These are phyloP conservation scores for Globisporangium mamillatum DNA, from an alignment of 352 stramenopile genomes.

Conservation along the genomic window DNA sequence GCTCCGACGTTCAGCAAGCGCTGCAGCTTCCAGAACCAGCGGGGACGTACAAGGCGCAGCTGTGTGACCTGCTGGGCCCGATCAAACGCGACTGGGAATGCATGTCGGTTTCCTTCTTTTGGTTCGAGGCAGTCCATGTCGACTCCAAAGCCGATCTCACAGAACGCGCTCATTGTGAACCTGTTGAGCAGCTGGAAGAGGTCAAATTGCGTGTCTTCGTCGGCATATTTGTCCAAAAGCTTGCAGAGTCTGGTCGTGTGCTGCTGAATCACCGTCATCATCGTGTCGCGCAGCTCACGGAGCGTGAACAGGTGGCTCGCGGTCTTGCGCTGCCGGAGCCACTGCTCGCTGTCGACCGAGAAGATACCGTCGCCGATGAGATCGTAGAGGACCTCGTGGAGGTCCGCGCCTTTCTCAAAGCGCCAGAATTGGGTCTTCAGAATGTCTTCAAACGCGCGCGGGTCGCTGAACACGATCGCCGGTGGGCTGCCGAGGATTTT, in stretches of 20 bases:
- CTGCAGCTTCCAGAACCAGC: slow-evolving; percentile 41
- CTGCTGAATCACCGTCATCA: slow-evolving; percentile 18
- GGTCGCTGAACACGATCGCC: slow-evolving; percentile 1
- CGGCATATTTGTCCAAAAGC: slow-evolving; percentile 6
- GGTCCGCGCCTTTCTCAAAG: slow-evolving; percentile 8
- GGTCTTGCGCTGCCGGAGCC: slow-evolving; percentile 23
- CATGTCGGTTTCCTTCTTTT: slow-evolving; percentile 3
- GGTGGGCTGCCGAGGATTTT: background rate
- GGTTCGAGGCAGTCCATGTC: slow-evolving; percentile 14
- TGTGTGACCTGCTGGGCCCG: slow-evolving; percentile 25
- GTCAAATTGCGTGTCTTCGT: background rate
- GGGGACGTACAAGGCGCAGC: slow-evolving; percentile 25
- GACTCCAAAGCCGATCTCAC: slow-evolving; percentile 33
- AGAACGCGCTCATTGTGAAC: slow-evolving; percentile 24
- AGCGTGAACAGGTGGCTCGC: slow-evolving; percentile 21
- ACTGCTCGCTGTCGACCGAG: slow-evolving; percentile 6
- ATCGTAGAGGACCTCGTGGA: background rate
- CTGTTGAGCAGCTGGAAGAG: slow-evolving; percentile 9
- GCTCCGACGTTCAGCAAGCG: slow-evolving; percentile 31
- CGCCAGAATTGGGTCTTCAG: slow-evolving; percentile 8
- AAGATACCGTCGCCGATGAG: slow-evolving; percentile 6
- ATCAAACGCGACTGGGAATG: slow-evolving; percentile 46
- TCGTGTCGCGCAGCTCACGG: slow-evolving; percentile 16
- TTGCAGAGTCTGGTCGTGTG: slow-evolving; percentile 12
- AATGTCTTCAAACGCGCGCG: slow-evolving; percentile 11